Percentiles rank a stretch among this genome's conserved stretches.
These are phyloP conservation scores for Cladosporium oxysporum DNA, from an alignment of 2,329 filamentous ascomycete species.

Conservation along the genomic window DNA sequence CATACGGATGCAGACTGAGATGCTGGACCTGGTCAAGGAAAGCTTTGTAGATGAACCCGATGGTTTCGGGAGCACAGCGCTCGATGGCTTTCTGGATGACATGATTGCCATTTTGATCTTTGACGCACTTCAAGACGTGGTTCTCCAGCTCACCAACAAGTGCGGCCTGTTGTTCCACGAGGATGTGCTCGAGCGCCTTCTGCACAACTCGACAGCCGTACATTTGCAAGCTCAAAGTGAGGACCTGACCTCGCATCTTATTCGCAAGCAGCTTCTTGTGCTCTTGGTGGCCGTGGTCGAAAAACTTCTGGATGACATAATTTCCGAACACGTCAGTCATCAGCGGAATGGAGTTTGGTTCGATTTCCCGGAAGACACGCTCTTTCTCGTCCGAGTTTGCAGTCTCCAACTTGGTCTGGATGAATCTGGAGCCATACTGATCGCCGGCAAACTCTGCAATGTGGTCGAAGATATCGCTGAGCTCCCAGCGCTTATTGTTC, in stretches of 20 bases:
- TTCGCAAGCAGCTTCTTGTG: conserved; percentile 87
- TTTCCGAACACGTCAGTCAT: conserved; percentile 98
- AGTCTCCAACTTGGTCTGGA: conserved; percentile 86
- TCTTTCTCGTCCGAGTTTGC: conserved; percentile 97
- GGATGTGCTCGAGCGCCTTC: conserved; percentile 87
- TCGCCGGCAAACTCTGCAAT: conserved; percentile 95
- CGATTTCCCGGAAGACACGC: conserved; percentile 82
- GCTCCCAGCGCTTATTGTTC: conserved; percentile 72
- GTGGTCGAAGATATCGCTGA: conserved; percentile 85
- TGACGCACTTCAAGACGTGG: conserved; percentile 74
- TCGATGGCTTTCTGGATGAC: conserved; percentile 94
- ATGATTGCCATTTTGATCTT: conserved; percentile 91
- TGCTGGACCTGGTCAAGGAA: conserved; percentile 73
- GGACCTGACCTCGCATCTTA: conserved; percentile 83
- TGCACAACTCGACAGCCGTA: conserved; percentile 96
- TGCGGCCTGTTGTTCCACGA: conserved; percentile 85
- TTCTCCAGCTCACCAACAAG: conserved; percentile 81
- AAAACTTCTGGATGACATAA: conserved; percentile 97
- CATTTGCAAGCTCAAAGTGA: conserved; percentile 78
- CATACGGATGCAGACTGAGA: conserved; percentile 78
- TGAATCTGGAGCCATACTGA: conserved; percentile 92
- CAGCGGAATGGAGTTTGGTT: conserved; percentile 78
- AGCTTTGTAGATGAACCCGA: conserved; percentile 81
- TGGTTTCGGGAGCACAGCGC: conserved; percentile 72
- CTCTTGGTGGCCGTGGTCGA: conserved; percentile 89